These are phyloP conservation scores for Solanum piurae DNA, from an alignment of 257 asterid genomes.

Conservation along the genomic window DNA sequence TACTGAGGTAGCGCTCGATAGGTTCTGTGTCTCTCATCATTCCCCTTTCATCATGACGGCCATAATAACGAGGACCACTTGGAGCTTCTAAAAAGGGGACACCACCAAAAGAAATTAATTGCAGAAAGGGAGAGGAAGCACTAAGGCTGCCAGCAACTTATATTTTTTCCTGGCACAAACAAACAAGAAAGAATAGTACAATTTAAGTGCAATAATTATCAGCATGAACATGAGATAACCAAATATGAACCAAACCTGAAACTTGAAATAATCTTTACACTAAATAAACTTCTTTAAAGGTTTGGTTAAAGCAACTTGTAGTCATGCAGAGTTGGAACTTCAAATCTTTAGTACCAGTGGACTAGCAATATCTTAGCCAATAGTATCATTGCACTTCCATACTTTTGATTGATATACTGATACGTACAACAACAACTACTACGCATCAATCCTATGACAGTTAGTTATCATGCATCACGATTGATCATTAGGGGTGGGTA, in stretches of 20 bases:
- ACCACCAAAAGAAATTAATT: not conserved
- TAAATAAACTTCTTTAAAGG: no score
- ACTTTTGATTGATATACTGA: no score
- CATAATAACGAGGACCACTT: slow-evolving; percentile 32
- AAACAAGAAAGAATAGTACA: not conserved
- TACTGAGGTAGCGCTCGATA: slow-evolving; percentile 55
- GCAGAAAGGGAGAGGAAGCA: not conserved
- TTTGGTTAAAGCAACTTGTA: no score
- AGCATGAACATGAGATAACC: not conserved
- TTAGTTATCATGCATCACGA: no score
- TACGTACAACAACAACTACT: no score
- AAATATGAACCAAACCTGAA: not conserved
- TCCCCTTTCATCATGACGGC: slow-evolving; percentile 42
- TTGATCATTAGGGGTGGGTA: no score
- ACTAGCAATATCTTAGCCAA: no score
- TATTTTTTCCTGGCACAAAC: not conserved
- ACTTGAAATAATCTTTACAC: not conserved
- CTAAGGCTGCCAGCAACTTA: no score
- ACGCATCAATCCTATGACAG: no score
- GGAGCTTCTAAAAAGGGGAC: slow-evolving; percentile 38
- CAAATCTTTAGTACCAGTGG: no score
- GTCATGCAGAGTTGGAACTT: no score
- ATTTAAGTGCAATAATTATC: not conserved
- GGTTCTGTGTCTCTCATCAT: slow-evolving; percentile 55
- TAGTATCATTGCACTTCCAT: no score